Evolutionary conservation across 2,329 filamentous ascomycete species (phyloP), one percentile per base, ranked within the genome.

Genomic region (Cladosporium sphaerospermum): DNA sequence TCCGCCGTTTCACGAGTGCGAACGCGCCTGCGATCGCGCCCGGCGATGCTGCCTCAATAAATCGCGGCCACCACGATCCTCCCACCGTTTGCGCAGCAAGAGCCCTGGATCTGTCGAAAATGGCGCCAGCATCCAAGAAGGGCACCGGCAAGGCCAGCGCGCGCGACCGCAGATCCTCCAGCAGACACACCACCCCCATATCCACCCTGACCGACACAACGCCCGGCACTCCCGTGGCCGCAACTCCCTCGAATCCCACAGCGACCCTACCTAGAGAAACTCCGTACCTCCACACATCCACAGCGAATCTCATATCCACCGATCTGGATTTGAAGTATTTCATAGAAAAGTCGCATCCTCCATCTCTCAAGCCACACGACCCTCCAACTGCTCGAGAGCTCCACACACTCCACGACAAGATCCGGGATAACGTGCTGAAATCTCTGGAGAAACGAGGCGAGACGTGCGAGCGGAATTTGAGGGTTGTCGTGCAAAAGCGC

Each of bases 171-270:
- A 82, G 83, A 61, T 86, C 84, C 61, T 78, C 82, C 57, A 90
- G 86, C 67, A 84, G 88, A 65, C 91, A 90, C 69, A 88, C 86
- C 34, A 92, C 88, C 13, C 88, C 88, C 34, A 79, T 81, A 64
- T 78, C 81, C 33, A 57, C 63, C 32, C 59, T 64, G 23, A 64
- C 64, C 10, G 71, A 75, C 33, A 58, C 70, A 69, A 63, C 73
- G 69, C 61, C 77, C 68, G 65, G 78, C 73, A 64, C 77, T 61
- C 69, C 75, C 60, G 56, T 68, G 14, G 62, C 83, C 40, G 78
- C 85, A 53, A 85, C 83, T 62, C 79, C 89, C 48, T 80, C 85
- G 52, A 78, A 85, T 14, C 61, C 70, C 41, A 64, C 74, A 37
- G 64, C 76, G 62, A 64, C 75, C 62, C 85, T 49, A 59, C 69